Evolutionary conservation across 1,284 basidiomycete genomes (phyloP).

Genomic region (Ustilago loliicola): DNA sequence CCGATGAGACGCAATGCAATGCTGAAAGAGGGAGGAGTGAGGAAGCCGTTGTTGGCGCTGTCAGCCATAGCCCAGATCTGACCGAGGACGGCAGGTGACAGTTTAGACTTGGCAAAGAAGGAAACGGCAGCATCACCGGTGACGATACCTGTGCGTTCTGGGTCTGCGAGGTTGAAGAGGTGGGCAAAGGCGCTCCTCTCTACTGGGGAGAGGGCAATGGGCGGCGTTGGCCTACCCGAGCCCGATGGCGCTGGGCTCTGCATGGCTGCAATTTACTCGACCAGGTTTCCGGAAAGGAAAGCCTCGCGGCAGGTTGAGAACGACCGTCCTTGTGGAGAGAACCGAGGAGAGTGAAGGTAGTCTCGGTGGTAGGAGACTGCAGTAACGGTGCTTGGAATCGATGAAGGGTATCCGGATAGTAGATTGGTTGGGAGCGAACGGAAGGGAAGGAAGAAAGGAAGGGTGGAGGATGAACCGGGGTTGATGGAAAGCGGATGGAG

Average conservation of each 20-base stretch:
- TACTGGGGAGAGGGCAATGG: conserved; percentile 48
- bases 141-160: conserved; percentile 62
- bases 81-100: conserved; percentile 75
- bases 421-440: not conserved
- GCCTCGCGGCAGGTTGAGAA: not conserved
- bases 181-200: conserved; percentile 66
- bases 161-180: conserved; percentile 66
- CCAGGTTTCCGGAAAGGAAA: not conserved
- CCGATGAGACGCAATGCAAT: conserved; percentile 91
- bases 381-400: not conserved
- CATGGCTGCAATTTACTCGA: conserved; percentile 24
- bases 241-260: conserved; percentile 53
- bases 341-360: not conserved
- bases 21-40: conserved; percentile 75
- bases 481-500: not conserved
- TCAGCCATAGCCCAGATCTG: conserved; percentile 96
- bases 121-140: conserved; percentile 66
- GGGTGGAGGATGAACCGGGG: not conserved
- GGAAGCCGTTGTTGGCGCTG: conserved; percentile 74
- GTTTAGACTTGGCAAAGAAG: conserved; percentile 67
- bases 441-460: not conserved
- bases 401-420: not conserved
- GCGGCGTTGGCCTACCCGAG: conserved; percentile 28
- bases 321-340: not conserved
- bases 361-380: not conserved